A percentile compares a stretch with the other conserved stretches of the same genome.
phyloP scores from a whole-genome alignment of 1,284 basidiomycete species.

The Sanghuangporus baumii region DNA sequence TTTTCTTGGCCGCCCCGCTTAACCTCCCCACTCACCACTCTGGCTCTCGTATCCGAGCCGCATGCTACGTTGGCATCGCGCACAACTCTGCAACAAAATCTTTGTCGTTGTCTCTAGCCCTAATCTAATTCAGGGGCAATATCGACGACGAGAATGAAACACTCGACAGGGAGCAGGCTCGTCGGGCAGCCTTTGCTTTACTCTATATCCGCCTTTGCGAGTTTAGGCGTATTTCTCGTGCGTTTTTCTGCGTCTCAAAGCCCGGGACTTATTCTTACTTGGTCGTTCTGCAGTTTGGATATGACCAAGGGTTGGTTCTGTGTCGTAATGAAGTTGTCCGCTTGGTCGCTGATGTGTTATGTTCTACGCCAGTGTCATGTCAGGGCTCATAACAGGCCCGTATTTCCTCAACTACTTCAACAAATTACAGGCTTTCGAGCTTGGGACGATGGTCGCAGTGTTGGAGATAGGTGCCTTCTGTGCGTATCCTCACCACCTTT shows the following conservation, averaged over 20 bases:
- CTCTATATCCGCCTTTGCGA: conserved; percentile 79
- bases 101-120: neutral
- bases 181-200: conserved; percentile 82
- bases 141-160: neutral
- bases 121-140: conserved; percentile 4
- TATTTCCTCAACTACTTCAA: conserved; percentile 84
- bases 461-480: conserved; percentile 91
- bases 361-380: conserved; percentile 60
- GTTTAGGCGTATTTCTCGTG: conserved; percentile 85
- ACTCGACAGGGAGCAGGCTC: conserved; percentile 27
- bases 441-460: conserved; percentile 89
- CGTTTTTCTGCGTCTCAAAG: conserved; percentile 25
- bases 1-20: neutral
- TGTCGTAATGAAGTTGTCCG: conserved; percentile 27
- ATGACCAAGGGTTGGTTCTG: conserved; percentile 79
- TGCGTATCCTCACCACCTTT: conserved; percentile 32
- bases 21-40: neutral
- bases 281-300: conserved; percentile 62
- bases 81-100: neutral
- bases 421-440: conserved; percentile 61
- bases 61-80: conserved; percentile 10
- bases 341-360: neutral
- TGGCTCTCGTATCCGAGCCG: neutral
- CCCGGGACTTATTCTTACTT: neutral
- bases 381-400: conserved; percentile 90